Conservation (phyloP, 192 early-diverging fungal species). For the Rhizoclosmatium sp. region DNA sequence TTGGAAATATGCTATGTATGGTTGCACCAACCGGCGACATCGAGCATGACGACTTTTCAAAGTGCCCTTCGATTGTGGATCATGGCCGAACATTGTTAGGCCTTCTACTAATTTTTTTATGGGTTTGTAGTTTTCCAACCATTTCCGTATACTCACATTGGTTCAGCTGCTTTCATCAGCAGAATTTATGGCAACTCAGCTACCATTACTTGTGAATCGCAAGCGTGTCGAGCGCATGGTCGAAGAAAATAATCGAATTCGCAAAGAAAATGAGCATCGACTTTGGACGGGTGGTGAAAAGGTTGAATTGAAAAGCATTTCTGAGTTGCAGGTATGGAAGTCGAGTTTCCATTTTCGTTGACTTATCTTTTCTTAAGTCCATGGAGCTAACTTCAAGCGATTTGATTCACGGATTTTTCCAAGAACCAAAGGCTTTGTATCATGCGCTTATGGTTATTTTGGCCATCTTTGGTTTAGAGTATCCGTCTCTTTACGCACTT, state of each 20-base stretch:
- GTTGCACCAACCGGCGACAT: slow-evolving; percentile 40
- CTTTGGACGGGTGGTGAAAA: slow-evolving; percentile 26
- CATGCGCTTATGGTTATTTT: slow-evolving; percentile 42
- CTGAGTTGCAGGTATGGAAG: slow-evolving; percentile 19
- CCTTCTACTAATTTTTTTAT: slow-evolving; percentile 39
- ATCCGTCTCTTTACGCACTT: slow-evolving; percentile 41
- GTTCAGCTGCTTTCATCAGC: slow-evolving; percentile 33
- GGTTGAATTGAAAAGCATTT: slow-evolving; percentile 22
- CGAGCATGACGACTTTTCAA: slow-evolving; percentile 43
- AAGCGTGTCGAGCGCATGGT: slow-evolving; percentile 32
- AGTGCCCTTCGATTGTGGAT: slow-evolving; percentile 38
- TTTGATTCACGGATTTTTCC: slow-evolving; percentile 33
- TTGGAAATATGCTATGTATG: slow-evolving; percentile 48
- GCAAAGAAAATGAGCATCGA: slow-evolving; percentile 17
- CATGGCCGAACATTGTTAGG: slow-evolving; percentile 39
- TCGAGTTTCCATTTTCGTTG: background rate
- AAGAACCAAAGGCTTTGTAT: slow-evolving; percentile 45
- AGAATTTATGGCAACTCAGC: slow-evolving; percentile 43
- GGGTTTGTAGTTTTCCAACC: slow-evolving; percentile 31
- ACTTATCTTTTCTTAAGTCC: slow-evolving; percentile 23
- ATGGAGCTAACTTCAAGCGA: slow-evolving; percentile 16
- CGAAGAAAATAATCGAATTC: slow-evolving; percentile 22
- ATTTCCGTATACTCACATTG: background rate
- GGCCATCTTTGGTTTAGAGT: slow-evolving; percentile 41
- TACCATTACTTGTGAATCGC: slow-evolving; percentile 43